A percentile compares a stretch with the other conserved stretches of the same genome.
phyloP scores from a whole-genome alignment of 2,329 filamentous ascomycete species.

The Colletotrichum musicola region DNA sequence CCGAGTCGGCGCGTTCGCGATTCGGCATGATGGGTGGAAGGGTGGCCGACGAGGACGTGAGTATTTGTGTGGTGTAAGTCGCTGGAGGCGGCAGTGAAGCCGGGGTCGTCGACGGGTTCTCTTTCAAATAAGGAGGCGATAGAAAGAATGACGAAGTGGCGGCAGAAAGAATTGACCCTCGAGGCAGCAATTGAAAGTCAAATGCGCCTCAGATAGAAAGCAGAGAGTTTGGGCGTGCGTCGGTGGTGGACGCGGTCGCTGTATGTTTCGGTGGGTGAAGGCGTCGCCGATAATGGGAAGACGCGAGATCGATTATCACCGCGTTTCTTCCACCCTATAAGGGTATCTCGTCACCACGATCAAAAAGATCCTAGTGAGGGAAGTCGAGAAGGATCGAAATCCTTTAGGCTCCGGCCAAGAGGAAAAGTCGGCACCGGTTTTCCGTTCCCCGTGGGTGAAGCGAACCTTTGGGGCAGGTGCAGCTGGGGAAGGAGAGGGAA shows the following conservation, averaged over 20 bases:
- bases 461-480: conserved; percentile 6
- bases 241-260: conserved; percentile 8
- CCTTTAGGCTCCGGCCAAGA: conserved; percentile 13
- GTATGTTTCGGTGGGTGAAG: conserved; percentile 19
- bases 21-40: conserved; percentile 26
- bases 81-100: background rate
- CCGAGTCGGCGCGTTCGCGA: conserved; percentile 30
- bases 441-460: conserved; percentile 18
- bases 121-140: background rate
- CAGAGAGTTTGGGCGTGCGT: conserved; percentile 2
- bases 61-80: conserved; percentile 1
- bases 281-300: background rate
- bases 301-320: background rate
- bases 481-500: conserved; percentile 27
- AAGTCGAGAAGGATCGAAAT: background rate
- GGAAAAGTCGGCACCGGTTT: conserved; percentile 1
- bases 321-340: background rate
- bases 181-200: background rate
- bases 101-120: background rate
- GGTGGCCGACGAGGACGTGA: background rate
- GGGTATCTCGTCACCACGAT: background rate
- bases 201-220: background rate
- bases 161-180: background rate
- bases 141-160: background rate
- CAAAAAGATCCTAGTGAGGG: too few relatives aligned